These are phyloP conservation scores for Emergomyces pasteurianus DNA, from an alignment of 2,329 filamentous ascomycete species.

Conservation along the genomic window DNA sequence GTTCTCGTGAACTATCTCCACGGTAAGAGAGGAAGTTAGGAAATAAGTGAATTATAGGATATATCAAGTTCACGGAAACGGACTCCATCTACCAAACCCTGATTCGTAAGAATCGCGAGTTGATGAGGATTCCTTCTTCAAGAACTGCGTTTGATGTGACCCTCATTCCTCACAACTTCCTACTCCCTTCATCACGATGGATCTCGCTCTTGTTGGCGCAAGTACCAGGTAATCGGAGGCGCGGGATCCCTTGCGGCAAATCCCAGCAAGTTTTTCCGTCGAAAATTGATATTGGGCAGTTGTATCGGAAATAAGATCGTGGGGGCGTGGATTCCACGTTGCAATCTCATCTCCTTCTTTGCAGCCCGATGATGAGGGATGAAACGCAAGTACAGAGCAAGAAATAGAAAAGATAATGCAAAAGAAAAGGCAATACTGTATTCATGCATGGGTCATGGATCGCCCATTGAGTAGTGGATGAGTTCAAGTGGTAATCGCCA, in stretches of 20 bases:
- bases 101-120: neutral
- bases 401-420: neutral
- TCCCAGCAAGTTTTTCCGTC: neutral
- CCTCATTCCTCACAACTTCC: neutral
- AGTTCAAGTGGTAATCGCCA: neutral
- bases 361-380: conserved; percentile 27
- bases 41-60: neutral
- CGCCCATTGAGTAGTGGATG: neutral
- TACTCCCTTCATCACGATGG: neutral
- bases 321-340: conserved; percentile 10
- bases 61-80: neutral
- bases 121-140: neutral
- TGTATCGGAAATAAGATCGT: conserved; percentile 48
- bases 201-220: neutral
- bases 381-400: neutral
- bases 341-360: conserved; percentile 44
- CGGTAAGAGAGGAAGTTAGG: neutral
- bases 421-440: neutral
- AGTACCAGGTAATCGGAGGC: neutral
- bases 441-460: neutral
- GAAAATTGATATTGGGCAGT: conserved; percentile 40
- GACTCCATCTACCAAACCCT: neutral
- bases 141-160: neutral
- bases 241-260: neutral
- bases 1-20: neutral